A percentile compares a stretch with the other conserved stretches of the same genome.
Conservation (phyloP, 2,329 filamentous ascomycete genomes). For the Xylogone sp. region DNA sequence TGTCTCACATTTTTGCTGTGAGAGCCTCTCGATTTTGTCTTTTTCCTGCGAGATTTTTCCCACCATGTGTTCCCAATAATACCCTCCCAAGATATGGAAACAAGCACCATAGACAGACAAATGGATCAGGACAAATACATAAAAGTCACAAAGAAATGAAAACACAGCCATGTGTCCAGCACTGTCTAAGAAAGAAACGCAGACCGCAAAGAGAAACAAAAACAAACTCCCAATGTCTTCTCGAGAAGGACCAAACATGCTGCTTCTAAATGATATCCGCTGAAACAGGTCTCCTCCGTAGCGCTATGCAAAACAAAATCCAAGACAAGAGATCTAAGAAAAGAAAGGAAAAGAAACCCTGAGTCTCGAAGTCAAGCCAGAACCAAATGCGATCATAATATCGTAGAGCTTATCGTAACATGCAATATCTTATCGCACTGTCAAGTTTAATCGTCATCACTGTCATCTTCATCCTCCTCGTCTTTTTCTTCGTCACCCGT, state of each 20-base stretch:
- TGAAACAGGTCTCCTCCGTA: not conserved
- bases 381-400: not conserved
- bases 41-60: not conserved
- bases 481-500: slow-evolving; percentile 14
- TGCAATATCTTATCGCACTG: too few species aligned
- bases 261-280: not conserved
- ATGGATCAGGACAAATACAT: too few species aligned
- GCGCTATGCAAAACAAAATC: not conserved
- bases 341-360: not conserved
- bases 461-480: slow-evolving; percentile 1
- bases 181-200: not conserved
- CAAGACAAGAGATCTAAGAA: not conserved
- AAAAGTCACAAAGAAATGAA: too few species aligned
- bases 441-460: not conserved
- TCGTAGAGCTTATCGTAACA: not conserved
- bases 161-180: not conserved
- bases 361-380: not conserved
- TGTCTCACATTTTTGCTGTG: not conserved
- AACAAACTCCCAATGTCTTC: not conserved
- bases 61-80: not conserved
- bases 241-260: not conserved
- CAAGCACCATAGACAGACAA: not conserved
- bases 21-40: not conserved
- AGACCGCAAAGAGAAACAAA: not conserved
- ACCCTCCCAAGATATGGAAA: not conserved